Evolutionary conservation across 2,329 filamentous ascomycete genomes (phyloP), one percentile per base, ranked within the genome.

Genomic region (Colletotrichum brevisporum): DNA sequence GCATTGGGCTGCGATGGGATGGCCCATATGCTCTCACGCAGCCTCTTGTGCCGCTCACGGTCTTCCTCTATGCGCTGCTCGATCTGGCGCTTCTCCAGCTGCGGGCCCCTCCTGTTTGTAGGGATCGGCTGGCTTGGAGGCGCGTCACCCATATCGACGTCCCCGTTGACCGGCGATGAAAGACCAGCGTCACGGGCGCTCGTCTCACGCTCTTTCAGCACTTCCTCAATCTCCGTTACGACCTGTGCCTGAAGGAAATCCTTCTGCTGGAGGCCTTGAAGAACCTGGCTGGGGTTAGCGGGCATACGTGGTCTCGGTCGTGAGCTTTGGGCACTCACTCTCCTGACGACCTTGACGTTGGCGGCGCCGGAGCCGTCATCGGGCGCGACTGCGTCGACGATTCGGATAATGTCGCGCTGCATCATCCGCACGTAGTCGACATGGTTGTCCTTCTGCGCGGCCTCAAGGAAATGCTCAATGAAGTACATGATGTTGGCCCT

Each of bases 401-500:
- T 92, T 10, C 93, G 88, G 41, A 97, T 86, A 48, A 99, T 97
- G 78, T 99, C 96, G 54, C 95, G 88, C 81, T 97, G 93, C 82
- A 99, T 93, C 94, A 98, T 98, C 59, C 92, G 90, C 31, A 98
- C 90, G 77, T 97, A 99, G 71, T 94, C 91, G 61, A 88, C 83
- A 74, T 96, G 91, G 71, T 90, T 89, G 73, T 94, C 93, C 73
- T 90, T 92, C 71, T 89, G 87, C 24, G 94, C 93, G 82, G 94
- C 87, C 78, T 98, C 95, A 78, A 97, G 93, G 74, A 99, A 93
- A 74, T 95, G 92, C 77, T 98, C 95, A 77, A 99, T 92, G 81
- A 99, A 99, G 82, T 97, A 99, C 92, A 99, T 97, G 79, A 99
- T 98, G 79, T 99, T 99, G 68, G 96, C 97, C 70, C 95, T 89